A percentile compares a stretch with the other conserved stretches of the same genome.
Conservation (phyloP, 345 rosid genomes). For the Pistacia atlantica region DNA sequence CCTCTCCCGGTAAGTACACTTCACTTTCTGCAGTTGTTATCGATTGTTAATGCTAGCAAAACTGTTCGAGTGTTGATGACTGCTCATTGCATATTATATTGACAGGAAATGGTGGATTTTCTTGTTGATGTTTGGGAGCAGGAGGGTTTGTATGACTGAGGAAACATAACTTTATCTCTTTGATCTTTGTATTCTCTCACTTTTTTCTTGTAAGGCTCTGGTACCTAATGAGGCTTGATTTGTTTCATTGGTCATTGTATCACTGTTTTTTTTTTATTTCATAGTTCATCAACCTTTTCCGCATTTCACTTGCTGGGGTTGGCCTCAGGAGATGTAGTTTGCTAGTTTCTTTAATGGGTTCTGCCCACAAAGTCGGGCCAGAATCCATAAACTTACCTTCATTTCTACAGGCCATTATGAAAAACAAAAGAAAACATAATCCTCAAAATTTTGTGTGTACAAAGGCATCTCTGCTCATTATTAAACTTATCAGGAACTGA, state of each 20-base stretch:
- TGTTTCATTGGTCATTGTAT: background rate
- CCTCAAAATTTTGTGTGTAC: too few species aligned
- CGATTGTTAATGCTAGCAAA: background rate
- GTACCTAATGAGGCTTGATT: background rate
- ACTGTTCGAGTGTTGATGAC: background rate
- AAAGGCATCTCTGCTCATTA: background rate
- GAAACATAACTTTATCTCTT: background rate
- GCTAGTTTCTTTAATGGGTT: background rate
- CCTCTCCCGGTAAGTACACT: slow-evolving; percentile 71
- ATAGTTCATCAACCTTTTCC: background rate
- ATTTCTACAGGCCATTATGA: too few species aligned
- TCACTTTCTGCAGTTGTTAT: background rate
- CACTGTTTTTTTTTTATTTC: background rate
- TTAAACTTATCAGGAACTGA: background rate
- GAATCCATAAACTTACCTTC: too few species aligned
- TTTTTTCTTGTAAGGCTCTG: background rate
- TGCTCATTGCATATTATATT: background rate
- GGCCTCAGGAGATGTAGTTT: background rate
- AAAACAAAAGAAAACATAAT: too few species aligned
- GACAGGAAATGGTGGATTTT: slow-evolving; percentile 74
- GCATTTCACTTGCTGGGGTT: background rate
- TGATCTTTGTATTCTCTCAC: background rate
- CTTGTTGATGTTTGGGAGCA: slow-evolving; percentile 67
- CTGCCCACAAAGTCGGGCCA: too few species aligned
- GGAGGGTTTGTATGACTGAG: slow-evolving; percentile 55